Percentiles rank a stretch among this genome's conserved stretches.
These are phyloP conservation scores for Curvularia sp. DNA, from an alignment of 2,329 filamentous ascomycete species.

Conservation along the genomic window DNA sequence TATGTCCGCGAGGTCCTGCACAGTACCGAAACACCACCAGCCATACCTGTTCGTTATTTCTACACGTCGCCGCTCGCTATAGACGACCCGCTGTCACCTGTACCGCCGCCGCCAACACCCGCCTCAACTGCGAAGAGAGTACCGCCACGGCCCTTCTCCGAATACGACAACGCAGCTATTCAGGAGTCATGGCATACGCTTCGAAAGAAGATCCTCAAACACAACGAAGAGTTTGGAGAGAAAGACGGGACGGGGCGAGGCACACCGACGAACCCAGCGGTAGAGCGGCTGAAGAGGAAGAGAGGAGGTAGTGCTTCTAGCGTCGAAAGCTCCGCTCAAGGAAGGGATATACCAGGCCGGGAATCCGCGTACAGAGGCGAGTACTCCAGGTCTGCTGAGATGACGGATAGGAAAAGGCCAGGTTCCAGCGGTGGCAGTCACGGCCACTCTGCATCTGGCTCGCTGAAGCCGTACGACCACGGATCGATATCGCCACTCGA, in stretches of 20 bases:
- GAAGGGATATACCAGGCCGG: constrained; percentile 39
- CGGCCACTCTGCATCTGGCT: constrained; percentile 32
- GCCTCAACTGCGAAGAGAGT: constrained; percentile 58
- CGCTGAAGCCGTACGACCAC: constrained; percentile 41
- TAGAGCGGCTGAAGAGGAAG: constrained; percentile 45
- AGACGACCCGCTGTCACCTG: constrained; percentile 83
- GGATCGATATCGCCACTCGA: constrained; percentile 40
- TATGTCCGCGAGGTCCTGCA: constrained; percentile 57
- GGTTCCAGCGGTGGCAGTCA: constrained; percentile 37
- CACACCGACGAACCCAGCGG: constrained; percentile 43
- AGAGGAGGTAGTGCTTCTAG: constrained; percentile 40
- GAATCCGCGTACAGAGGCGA: constrained; percentile 31
- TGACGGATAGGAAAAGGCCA: constrained; percentile 29
- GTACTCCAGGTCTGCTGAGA: constrained; percentile 42
- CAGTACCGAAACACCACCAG: constrained; percentile 42
- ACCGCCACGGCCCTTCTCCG: constrained; percentile 77
- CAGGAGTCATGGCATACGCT: constrained; percentile 79
- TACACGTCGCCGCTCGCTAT: constrained; percentile 83
- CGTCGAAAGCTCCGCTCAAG: constrained; percentile 30
- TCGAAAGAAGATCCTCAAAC: constrained; percentile 57
- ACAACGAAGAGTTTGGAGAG: constrained; percentile 49
- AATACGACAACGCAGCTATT: constrained; percentile 77
- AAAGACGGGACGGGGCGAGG: constrained; percentile 34
- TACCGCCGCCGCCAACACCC: constrained; percentile 60
- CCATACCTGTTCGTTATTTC: constrained; percentile 67